These are phyloP conservation scores for Fusarium fracticaudum DNA, from an alignment of 2,329 filamentous ascomycete species.

Conservation along the genomic window DNA sequence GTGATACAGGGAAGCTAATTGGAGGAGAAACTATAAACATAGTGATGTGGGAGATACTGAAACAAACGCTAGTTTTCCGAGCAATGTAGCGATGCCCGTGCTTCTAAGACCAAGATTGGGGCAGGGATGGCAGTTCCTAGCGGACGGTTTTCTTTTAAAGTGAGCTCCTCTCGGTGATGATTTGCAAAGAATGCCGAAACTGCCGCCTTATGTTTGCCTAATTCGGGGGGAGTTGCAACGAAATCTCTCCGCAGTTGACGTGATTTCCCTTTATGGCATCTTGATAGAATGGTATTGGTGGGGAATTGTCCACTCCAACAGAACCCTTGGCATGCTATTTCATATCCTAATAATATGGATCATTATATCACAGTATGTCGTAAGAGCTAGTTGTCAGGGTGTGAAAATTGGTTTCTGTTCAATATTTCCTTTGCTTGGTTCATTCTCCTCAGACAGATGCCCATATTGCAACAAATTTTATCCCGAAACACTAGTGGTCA, in stretches of 20 bases:
- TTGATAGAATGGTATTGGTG: slow-evolving; percentile 25
- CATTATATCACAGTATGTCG: background rate
- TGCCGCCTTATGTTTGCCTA: background rate
- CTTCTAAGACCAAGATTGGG: background rate
- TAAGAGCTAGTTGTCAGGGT: background rate
- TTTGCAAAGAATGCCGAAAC: background rate
- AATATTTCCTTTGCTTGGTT: background rate
- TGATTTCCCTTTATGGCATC: slow-evolving; percentile 22
- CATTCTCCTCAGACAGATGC: background rate
- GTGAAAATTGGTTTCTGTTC: background rate
- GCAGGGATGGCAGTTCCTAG: background rate
- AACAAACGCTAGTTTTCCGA: slow-evolving; percentile 18
- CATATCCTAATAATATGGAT: background rate
- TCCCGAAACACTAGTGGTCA: background rate
- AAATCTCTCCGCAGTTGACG: slow-evolving; percentile 2
- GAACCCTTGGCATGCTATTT: background rate
- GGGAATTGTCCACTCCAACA: background rate
- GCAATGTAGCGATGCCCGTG: background rate
- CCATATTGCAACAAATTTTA: background rate
- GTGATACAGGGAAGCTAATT: slow-evolving; percentile 21
- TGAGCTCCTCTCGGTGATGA: background rate
- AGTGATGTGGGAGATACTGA: slow-evolving; percentile 28
- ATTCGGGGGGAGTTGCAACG: background rate
- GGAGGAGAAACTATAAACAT: slow-evolving; percentile 38
- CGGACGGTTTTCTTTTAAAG: background rate